Evolutionary conservation across 2,329 filamentous ascomycete species (phyloP), one percentile per base, ranked within the genome.

Genomic region (Uncinocarpus reesii): DNA sequence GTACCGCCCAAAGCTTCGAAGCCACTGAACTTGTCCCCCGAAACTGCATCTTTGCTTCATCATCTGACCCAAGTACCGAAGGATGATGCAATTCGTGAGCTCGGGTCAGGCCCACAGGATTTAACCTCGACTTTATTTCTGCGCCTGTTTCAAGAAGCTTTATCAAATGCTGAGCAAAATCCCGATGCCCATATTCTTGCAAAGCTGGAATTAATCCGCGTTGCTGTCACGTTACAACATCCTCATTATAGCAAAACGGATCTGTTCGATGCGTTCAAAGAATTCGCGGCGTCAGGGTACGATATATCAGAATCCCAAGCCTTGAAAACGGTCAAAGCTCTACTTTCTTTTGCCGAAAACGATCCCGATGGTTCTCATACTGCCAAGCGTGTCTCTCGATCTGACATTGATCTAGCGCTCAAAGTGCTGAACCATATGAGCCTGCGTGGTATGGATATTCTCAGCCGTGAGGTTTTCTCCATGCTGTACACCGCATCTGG

Each of bases 391-490:
- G 42, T 61, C 7, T 51, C 58, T 13, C 52, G 58, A 24, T 32
- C 53, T 35, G 58, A 64, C 53, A 56, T 64, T 46, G 60, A 65
- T 50, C 54, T 63, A 15, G 71, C 68, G 18, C 53, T 70, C 20
- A 56, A 60, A 31, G 60, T 73, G 38, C 52, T 75, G 23, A 64
- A 71, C 42, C 57, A 62, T 24, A 67, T 74, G 55, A 59, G 64
- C 23, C 57, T 68, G 28, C 64, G 63, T 36, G 71, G 70, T 4
- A 57, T 64, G 11, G 56, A 69, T 26, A 61, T 71, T 28, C 51
- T 71, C 2, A 65, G 62, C 23, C 61, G 70, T 48, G 70, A 75
- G 21, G 61, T 81, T 45, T 66, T 81, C 42, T 65, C 61, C 26
- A 55, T 63, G 44, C 58, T 71, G 34, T 66, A 74, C 7, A 59